Evolutionary conservation across 2,329 filamentous ascomycete species (phyloP).

Genomic region (Dactylellina haptotyla): DNA sequence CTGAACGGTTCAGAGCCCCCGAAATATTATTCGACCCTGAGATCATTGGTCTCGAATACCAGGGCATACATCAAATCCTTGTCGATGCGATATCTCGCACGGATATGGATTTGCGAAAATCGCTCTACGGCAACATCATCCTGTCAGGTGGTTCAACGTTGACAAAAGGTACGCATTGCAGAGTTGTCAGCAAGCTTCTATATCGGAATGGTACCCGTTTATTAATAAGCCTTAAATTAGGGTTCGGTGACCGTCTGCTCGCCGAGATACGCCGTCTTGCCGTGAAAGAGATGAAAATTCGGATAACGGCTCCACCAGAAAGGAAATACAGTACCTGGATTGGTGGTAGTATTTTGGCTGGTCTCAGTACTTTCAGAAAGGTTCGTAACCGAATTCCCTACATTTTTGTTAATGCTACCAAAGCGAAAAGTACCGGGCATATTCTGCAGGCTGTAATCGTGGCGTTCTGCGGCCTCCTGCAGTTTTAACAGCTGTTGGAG

Average conservation of each 20-base stretch:
- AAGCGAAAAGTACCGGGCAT: background rate
- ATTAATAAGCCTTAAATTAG: conserved; percentile 33
- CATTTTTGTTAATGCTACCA: background rate
- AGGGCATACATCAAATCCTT: conserved; percentile 96
- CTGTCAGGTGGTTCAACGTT: conserved; percentile 94
- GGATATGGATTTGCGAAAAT: conserved; percentile 93
- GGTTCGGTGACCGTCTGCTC: conserved; percentile 91
- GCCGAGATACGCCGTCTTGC: conserved; percentile 91
- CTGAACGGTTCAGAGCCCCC: conserved; percentile 92
- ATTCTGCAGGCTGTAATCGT: background rate
- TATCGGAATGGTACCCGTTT: conserved; percentile 12
- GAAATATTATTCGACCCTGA: conserved; percentile 98
- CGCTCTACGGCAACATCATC: conserved; percentile 95
- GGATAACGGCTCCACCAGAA: conserved; percentile 97
- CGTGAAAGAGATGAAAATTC: conserved; percentile 99
- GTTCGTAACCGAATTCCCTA: conserved; percentile 65
- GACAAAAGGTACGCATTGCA: conserved; percentile 73
- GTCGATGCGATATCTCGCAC: conserved; percentile 95
- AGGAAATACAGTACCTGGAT: conserved; percentile 99
- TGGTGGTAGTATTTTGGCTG: conserved; percentile 94
- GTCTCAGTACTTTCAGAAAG: conserved; percentile 98
- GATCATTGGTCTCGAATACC: conserved; percentile 95
- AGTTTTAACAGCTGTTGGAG: background rate
- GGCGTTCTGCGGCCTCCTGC: background rate
- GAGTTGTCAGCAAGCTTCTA: background rate